Conservation (phyloP, 208 protist species). For the Leishmania guyanensis region DNA sequence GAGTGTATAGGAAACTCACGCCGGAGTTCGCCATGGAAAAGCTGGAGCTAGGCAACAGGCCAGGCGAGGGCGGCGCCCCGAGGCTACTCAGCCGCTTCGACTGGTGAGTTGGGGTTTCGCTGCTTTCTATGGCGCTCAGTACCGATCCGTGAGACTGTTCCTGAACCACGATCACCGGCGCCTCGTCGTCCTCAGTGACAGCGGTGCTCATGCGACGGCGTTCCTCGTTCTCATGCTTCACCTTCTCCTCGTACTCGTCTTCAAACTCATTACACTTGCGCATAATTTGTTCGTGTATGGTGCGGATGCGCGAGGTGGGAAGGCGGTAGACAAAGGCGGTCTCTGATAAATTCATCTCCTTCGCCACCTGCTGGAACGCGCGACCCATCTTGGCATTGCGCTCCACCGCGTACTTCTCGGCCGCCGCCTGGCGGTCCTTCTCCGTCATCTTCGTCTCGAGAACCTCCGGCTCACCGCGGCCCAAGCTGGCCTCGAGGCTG, state of each 20-base stretch:
- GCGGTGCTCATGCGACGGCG: slow-evolving; percentile 23
- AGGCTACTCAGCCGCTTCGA: slow-evolving; percentile 7
- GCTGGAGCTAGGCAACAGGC: slow-evolving; percentile 48
- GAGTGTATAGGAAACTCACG: slow-evolving; percentile 44
- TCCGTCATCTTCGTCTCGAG: slow-evolving; percentile 36
- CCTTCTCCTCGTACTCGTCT: slow-evolving; percentile 64
- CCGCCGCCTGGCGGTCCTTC: slow-evolving; percentile 41
- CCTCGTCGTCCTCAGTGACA: slow-evolving; percentile 37
- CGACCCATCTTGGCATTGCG: slow-evolving; percentile 48
- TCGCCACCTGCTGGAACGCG: slow-evolving; percentile 56
- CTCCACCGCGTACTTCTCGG: slow-evolving; percentile 51
- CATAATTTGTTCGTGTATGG: slow-evolving; percentile 51
- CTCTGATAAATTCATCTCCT: slow-evolving; percentile 69
- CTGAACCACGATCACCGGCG: not conserved
- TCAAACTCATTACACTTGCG: slow-evolving; percentile 59
- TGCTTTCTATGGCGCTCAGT: not conserved
- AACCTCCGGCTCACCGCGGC: slow-evolving; percentile 51
- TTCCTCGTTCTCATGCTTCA: slow-evolving; percentile 37
- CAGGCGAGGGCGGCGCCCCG: slow-evolving; percentile 29
- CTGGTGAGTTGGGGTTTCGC: slow-evolving; percentile 4
- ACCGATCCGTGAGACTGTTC: slow-evolving; percentile 3
- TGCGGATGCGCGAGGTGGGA: slow-evolving; percentile 45
- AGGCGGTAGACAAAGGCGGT: slow-evolving; percentile 76
- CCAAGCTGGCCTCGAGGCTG: slow-evolving; percentile 59
- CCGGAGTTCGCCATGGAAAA: slow-evolving; percentile 58